Percentiles rank a stretch among this genome's conserved stretches.
phyloP scores from a whole-genome alignment of 2,329 filamentous ascomycete species.

The Fusarium udum region DNA sequence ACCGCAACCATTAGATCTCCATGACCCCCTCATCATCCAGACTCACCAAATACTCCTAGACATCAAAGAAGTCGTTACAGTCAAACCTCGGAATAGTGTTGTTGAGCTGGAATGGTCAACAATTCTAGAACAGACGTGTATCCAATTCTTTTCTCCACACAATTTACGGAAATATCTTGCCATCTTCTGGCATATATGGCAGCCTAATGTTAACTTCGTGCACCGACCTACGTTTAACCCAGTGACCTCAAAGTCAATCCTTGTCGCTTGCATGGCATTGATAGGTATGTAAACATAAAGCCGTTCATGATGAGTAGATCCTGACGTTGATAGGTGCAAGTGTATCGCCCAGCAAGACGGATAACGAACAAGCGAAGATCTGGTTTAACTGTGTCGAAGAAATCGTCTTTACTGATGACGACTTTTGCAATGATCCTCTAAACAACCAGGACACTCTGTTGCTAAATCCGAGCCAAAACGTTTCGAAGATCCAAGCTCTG shows the following conservation, averaged over 20 bases:
- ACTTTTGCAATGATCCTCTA: neutral
- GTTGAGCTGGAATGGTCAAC: neutral
- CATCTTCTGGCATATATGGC: constrained; percentile 7
- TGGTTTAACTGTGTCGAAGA: neutral
- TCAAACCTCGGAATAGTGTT: neutral
- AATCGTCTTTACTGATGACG: neutral
- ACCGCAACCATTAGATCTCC: neutral
- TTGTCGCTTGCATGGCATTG: neutral
- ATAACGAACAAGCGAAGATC: neutral
- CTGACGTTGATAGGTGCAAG: neutral
- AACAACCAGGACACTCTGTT: accelerated
- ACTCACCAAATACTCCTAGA: neutral
- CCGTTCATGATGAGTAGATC: accelerated
- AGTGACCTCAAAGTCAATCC: neutral
- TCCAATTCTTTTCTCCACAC: neutral
- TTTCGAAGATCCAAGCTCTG: neutral
- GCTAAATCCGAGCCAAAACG: accelerated
- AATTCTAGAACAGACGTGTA: neutral
- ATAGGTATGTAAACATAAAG: neutral
- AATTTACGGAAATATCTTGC: neutral
- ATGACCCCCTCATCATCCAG: neutral
- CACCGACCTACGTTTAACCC: neutral
- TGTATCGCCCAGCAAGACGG: neutral
- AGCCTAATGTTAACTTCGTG: neutral
- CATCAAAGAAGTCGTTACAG: neutral